These are phyloP conservation scores for Saccharomyces pastorianus DNA, from an alignment of 1,139 yeast genomes.

Conservation along the genomic window DNA sequence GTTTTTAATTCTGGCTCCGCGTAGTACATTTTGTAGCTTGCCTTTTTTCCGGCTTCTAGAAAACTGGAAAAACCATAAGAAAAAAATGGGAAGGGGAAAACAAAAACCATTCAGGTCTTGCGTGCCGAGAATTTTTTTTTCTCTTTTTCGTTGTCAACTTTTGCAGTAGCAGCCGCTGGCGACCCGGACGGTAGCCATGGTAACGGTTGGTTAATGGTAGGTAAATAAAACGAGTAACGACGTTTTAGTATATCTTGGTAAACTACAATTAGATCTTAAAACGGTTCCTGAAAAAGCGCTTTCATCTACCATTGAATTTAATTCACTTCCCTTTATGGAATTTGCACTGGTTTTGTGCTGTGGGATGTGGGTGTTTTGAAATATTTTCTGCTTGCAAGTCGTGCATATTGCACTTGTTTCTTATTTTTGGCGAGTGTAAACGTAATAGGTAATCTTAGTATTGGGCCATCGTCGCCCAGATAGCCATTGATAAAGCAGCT, in stretches of 20 bases:
- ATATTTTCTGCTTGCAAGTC: not conserved
- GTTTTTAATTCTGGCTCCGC: not conserved
- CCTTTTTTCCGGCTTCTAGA: conserved; percentile 1
- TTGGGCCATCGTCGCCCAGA: not conserved
- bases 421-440: not conserved
- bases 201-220: not conserved
- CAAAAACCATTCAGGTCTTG: not conserved
- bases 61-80: not conserved
- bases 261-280: not conserved
- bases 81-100: not conserved
- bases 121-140: not conserved
- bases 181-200: not conserved
- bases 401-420: not conserved
- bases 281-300: not conserved
- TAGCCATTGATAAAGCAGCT: not conserved
- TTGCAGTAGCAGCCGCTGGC: not conserved
- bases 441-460: not conserved
- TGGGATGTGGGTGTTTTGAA: not conserved
- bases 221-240: not conserved
- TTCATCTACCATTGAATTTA: not conserved
- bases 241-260: not conserved
- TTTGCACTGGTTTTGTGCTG: not conserved
- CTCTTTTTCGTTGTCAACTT: not conserved
- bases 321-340: not conserved
- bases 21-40: not conserved